Evolutionary conservation across 345 rosid genomes (phyloP).

Genomic region (Brassica napus): Da-Ae NC_063441.1:10366001-10366500

Average conservation of each 20-base stretch:
- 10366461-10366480: neutral
- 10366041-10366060: neutral
- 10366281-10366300: neutral
- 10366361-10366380: neutral
- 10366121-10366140: neutral
- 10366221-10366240: too few species aligned
- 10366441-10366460: neutral
- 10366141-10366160: neutral
- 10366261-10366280: too few species aligned
- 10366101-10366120: neutral
- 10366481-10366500: neutral
- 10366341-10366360: neutral
- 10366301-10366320: constrained; percentile 1
- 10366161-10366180: neutral
- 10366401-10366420: neutral
- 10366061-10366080: neutral
- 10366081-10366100: too few species aligned
- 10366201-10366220: too few species aligned
- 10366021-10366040: neutral
- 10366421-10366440: neutral
- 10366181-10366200: neutral
- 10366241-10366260: too few species aligned
- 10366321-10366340: neutral
- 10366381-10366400: neutral
- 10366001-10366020: constrained; percentile 88